A percentile compares a stretch with the other conserved stretches of the same genome.
These are phyloP conservation scores for Coemansia erecta DNA, from an alignment of 192 early-diverging fungal genomes.

Conservation along the genomic window DNA sequence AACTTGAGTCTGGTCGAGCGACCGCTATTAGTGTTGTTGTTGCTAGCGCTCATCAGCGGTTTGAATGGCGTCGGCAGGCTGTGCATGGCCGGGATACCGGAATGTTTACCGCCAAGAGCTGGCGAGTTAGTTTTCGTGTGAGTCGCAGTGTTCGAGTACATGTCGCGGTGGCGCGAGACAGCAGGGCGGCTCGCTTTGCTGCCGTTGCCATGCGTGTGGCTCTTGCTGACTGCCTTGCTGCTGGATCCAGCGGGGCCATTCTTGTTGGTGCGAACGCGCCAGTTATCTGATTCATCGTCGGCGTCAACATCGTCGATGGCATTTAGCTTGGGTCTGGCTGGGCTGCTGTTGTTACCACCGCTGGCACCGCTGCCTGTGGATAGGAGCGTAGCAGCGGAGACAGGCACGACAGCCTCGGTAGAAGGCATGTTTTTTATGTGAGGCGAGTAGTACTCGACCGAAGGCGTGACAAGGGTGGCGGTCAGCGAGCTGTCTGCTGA, in stretches of 20 bases:
- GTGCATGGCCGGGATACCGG: slow-evolving; percentile 22
- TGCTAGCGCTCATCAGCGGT: slow-evolving; percentile 1
- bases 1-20: slow-evolving; percentile 11
- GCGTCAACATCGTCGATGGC: slow-evolving; percentile 30
- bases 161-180: neutral
- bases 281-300: slow-evolving; percentile 41
- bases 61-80: slow-evolving; percentile 35
- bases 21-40: neutral
- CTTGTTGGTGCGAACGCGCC: slow-evolving; percentile 10
- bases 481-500: slow-evolving; percentile 53
- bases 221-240: neutral
- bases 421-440: slow-evolving; percentile 10
- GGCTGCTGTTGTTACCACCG: neutral
- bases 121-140: neutral
- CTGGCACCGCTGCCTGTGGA: slow-evolving; percentile 3
- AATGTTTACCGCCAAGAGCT: neutral
- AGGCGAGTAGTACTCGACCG: slow-evolving; percentile 47
- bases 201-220: slow-evolving; percentile 1
- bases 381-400: slow-evolving; percentile 1
- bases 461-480: slow-evolving; percentile 42
- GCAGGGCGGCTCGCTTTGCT: neutral
- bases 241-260: neutral
- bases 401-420: slow-evolving; percentile 3
- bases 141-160: neutral
- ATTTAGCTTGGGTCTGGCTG: neutral